A percentile compares a stretch with the other conserved stretches of the same genome.
phyloP scores from a whole-genome alignment of 495 filamentous ascomycete genomes.

The Daldinia childiae region DNA sequence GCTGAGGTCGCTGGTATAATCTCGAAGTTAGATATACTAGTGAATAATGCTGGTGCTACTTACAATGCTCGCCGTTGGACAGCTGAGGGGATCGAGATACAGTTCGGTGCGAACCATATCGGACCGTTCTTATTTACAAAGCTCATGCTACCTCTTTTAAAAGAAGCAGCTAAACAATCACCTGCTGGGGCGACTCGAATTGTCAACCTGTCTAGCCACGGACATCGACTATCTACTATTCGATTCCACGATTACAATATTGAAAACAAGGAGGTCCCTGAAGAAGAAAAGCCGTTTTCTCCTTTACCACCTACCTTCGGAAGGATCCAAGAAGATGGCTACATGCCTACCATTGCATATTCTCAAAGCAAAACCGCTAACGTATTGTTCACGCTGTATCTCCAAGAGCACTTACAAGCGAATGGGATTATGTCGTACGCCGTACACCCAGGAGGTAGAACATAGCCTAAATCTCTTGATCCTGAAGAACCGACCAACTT shows the following conservation, averaged over 20 bases:
- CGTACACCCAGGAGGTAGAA: slow-evolving; percentile 60
- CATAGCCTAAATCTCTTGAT: background rate
- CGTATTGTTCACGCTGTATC: slow-evolving; percentile 63
- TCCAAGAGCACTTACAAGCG: slow-evolving; percentile 51
- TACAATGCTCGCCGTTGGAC: slow-evolving; percentile 47
- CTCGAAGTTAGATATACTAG: slow-evolving; percentile 61
- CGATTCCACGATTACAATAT: slow-evolving; percentile 69
- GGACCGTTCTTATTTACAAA: slow-evolving; percentile 68
- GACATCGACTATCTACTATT: slow-evolving; percentile 61
- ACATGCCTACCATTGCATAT: slow-evolving; percentile 64
- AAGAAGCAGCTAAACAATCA: slow-evolving; percentile 48
- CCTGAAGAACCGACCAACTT: slow-evolving; percentile 11
- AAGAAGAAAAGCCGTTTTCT: slow-evolving; percentile 49
- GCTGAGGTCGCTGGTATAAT: slow-evolving; percentile 50
- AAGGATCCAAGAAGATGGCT: slow-evolving; percentile 56
- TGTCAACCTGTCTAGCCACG: slow-evolving; percentile 58
- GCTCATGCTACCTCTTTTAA: slow-evolving; percentile 60
- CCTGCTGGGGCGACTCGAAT: slow-evolving; percentile 52
- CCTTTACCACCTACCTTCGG: slow-evolving; percentile 47
- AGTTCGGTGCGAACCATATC: slow-evolving; percentile 67
- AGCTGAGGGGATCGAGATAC: slow-evolving; percentile 63
- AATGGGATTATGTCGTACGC: slow-evolving; percentile 53
- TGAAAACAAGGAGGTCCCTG: slow-evolving; percentile 50
- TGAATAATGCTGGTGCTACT: slow-evolving; percentile 65
- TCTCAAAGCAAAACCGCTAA: slow-evolving; percentile 70